Conservation (phyloP, 2,329 filamentous ascomycete species). For the Colletotrichum liaoningense region DNA sequence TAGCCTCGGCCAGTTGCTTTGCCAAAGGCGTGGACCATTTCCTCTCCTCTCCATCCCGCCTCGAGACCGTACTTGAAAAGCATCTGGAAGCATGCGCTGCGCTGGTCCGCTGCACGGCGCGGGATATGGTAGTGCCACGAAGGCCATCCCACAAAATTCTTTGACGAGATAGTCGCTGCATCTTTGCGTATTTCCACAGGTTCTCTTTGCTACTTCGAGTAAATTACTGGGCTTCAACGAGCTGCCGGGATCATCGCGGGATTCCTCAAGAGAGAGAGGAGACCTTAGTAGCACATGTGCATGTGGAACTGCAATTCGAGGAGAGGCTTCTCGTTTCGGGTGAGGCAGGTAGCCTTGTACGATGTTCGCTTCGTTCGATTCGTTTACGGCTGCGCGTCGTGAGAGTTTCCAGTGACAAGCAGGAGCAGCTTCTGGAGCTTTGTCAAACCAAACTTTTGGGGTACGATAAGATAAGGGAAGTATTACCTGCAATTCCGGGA, state of each 20-base stretch:
- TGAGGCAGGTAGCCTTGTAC: background rate
- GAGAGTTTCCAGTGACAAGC: background rate
- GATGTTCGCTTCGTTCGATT: background rate
- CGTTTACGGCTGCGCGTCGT: background rate
- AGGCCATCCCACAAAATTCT: constrained; percentile 7
- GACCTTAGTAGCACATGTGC: constrained; percentile 7
- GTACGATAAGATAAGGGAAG: constrained; percentile 25
- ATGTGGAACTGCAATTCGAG: constrained; percentile 14
- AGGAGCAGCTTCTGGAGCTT: constrained; percentile 10
- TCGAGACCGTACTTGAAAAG: constrained; percentile 42
- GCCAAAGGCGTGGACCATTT: constrained; percentile 94
- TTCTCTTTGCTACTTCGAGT: background rate
- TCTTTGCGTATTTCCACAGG: background rate
- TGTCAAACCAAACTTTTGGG: background rate
- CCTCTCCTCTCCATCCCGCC: constrained; percentile 51
- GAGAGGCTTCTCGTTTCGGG: background rate
- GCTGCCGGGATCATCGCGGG: constrained; percentile 15
- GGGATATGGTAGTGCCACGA: background rate
- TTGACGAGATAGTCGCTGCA: constrained; percentile 21
- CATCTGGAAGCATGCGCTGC: constrained; percentile 25
- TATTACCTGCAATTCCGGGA: background rate
- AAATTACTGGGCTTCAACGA: constrained; percentile 5
- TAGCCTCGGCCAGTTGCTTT: constrained; percentile 86
- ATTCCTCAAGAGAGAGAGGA: background rate
- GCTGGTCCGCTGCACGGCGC: background rate